A percentile compares a stretch with the other conserved stretches of the same genome.
These are phyloP conservation scores for Termitomyces heimii DNA, from an alignment of 768 basidiomycete genomes.

Conservation along the genomic window DNA sequence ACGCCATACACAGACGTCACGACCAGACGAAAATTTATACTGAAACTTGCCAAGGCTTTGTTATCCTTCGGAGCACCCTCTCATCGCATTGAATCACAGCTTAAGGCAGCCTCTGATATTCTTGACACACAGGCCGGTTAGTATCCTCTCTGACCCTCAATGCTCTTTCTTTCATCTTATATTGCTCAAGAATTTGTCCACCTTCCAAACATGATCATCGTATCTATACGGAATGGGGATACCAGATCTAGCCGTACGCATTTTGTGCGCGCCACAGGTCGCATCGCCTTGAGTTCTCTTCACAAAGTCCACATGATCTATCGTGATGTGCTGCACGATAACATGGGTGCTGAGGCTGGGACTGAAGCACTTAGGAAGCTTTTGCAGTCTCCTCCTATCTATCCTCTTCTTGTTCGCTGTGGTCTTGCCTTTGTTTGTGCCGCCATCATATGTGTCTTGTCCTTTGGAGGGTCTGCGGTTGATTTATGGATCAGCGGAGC, in stretches of 20 bases:
- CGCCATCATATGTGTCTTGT: conserved; percentile 75
- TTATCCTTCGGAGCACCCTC: conserved; percentile 94
- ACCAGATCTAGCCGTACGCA: conserved; percentile 68
- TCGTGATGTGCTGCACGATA: conserved; percentile 81
- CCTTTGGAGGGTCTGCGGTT: conserved; percentile 75
- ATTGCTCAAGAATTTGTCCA: conserved; percentile 65
- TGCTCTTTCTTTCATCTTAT: background rate
- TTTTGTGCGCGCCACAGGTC: conserved; percentile 78
- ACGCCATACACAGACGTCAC: conserved; percentile 29
- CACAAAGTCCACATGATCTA: conserved; percentile 82
- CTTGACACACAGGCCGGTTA: conserved; percentile 67
- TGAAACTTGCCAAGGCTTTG: conserved; percentile 82
- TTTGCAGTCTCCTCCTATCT: conserved; percentile 60
- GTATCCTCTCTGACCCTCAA: conserved; percentile 2
- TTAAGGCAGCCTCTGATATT: conserved; percentile 71
- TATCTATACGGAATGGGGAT: conserved; percentile 75
- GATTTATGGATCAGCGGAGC: conserved; percentile 81
- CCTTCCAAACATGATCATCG: conserved; percentile 71
- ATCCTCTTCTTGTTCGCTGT: conserved; percentile 62
- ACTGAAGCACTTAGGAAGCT: conserved; percentile 60
- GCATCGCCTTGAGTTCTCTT: conserved; percentile 76
- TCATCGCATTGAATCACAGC: conserved; percentile 87
- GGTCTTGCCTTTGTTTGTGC: conserved; percentile 71
- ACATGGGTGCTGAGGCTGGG: conserved; percentile 68
- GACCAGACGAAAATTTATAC: conserved; percentile 63